phyloP scores from a whole-genome alignment of 441 rosid genomes.

The Brassica hybrid region DNA sequence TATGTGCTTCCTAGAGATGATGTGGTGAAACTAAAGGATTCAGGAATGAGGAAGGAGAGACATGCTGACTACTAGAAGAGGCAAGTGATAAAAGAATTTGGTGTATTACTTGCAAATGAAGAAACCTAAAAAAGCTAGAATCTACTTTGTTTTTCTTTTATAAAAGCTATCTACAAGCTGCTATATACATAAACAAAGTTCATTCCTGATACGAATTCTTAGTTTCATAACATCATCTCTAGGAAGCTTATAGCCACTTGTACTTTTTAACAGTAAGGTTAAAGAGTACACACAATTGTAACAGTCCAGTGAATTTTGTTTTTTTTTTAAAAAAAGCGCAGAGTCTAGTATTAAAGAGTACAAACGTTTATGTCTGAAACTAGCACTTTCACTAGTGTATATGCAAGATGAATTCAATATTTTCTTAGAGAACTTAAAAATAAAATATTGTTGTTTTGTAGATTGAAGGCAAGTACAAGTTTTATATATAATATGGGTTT shows the following conservation, averaged over 20 bases:
- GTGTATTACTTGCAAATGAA: constrained; percentile 4
- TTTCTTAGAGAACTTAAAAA: neutral
- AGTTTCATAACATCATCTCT: neutral
- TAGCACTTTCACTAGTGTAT: neutral
- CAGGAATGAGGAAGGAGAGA: neutral
- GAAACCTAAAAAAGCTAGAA: neutral
- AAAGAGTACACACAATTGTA: neutral
- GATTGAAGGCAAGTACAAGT: neutral
- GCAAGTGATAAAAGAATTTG: neutral
- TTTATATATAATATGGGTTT: too few relatives aligned
- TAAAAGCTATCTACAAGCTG: neutral
- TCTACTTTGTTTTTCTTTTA: neutral
- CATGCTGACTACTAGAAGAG: neutral
- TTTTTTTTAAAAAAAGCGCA: neutral
- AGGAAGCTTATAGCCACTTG: neutral
- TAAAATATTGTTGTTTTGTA: neutral
- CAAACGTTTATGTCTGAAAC: neutral
- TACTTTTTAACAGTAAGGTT: neutral
- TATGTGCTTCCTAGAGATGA: neutral
- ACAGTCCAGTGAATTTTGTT: neutral
- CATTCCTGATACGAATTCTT: neutral
- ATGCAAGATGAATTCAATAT: constrained; percentile 1
- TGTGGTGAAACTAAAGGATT: neutral
- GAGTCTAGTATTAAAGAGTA: neutral
- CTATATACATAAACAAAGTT: neutral